These are phyloP conservation scores for Lepidopterella palustris DNA, from an alignment of 495 filamentous ascomycete species.

Conservation along the genomic window DNA sequence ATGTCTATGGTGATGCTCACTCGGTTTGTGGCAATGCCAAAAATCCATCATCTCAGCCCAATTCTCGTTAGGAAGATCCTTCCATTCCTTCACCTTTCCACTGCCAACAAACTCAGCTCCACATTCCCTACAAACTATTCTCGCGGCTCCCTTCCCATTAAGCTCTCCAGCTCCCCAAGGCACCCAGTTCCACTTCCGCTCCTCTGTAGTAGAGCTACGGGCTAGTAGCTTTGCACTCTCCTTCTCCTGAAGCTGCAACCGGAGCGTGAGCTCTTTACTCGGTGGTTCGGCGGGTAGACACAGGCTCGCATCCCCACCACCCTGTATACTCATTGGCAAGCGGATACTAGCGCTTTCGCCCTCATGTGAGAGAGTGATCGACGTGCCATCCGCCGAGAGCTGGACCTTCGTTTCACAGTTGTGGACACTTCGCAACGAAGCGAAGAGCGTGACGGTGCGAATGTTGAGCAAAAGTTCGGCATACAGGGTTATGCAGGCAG, in stretches of 20 bases:
- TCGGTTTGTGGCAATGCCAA: conserved; percentile 95
- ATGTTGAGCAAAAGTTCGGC: conserved; percentile 87
- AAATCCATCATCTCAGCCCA: conserved; percentile 99
- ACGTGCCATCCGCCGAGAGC: conserved; percentile 45
- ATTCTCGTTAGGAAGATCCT: conserved; percentile 88
- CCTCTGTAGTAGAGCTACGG: conserved; percentile 24
- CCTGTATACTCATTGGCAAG: conserved; percentile 57
- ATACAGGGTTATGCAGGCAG: conserved; percentile 48
- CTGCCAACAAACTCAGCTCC: conserved; percentile 38
- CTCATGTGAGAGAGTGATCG: conserved; percentile 49
- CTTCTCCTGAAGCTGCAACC: conserved; percentile 55
- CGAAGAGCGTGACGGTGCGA: conserved; percentile 69
- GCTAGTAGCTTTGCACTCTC: conserved; percentile 28
- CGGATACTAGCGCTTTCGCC: conserved; percentile 49
- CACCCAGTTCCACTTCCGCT: conserved; percentile 38
- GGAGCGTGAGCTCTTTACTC: conserved; percentile 55
- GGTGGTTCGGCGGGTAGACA: conserved; percentile 34
- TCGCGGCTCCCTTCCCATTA: conserved; percentile 12
- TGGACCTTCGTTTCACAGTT: conserved; percentile 42
- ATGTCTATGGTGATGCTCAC: conserved; percentile 36
- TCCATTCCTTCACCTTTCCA: conserved; percentile 59
- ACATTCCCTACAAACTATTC: conserved; percentile 63
- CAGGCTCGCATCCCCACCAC: conserved; percentile 33
- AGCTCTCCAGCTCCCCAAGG: conserved; percentile 73
- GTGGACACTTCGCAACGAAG: conserved; percentile 51